Base-by-base conservation (phyloP, 2,329 filamentous ascomycete genomes). In the Botrytis cinerea region DNA sequence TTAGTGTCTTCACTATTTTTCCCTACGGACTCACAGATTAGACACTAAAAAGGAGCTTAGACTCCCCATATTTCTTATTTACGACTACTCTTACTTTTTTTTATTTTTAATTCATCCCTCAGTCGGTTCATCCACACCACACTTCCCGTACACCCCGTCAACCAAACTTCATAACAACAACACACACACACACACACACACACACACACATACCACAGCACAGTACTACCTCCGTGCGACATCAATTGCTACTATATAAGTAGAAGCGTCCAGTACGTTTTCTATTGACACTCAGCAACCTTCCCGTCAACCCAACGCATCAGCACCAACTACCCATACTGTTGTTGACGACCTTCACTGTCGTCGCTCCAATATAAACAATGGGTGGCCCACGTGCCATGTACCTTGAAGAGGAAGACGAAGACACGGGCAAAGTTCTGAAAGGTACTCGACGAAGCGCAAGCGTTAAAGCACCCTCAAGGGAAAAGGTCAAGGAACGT, bases 361-460 rank as follows among this genome's bases (percentile, higher is more conserved):
- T 73, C 54, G 70, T 67, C 74, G 38, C 73, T 72, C 45, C 51
- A 45, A 38, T n/a, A 63, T 28, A 35, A 35, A 70, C 68, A 67
- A 77, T 74, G 75, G 69, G 70, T 59, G 35, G 54, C 46, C 76
- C 78, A 60, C 75, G 75, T 61, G 76, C 78, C n/a, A 77, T 77
- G 46, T 80, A 78, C 72, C 72, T 77, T 35, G 78, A 78, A 48
- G 79, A 80, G 43, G 71, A 75, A 69, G 79, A 79, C 60, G 79
- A 79, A 68, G 69, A 73, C 18, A 74, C 75, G 20, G 77, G 77
- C 25, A 74, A 68, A 63, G 61, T 74, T 45, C 70, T 79, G 59
- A 75, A 73, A 70, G 77, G 74, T 14, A 78, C 75, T 61, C 68
- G 77, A 68, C 76, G 74, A 46, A 76, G 74, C 71, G 79, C 79